Evolutionary conservation across 164 flowering plant genomes (phyloP), one percentile per base, ranked within the genome.

Genomic region (Nymphaea thermarum): DNA sequence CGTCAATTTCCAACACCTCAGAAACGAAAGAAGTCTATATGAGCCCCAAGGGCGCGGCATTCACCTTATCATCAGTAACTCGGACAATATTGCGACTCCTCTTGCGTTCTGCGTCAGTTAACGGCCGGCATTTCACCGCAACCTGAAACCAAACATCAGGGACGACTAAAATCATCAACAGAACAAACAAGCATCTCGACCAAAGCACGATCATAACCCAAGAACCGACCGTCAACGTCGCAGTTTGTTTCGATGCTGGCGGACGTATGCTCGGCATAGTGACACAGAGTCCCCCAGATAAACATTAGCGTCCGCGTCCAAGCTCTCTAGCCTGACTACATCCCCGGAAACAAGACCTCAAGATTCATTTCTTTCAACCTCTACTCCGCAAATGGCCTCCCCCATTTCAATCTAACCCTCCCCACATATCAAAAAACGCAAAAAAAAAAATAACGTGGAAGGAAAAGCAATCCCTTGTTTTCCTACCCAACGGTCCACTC

Each of bases 51-150:
- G 5, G 42, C 47, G 6, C 18, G 43, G 63, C 42, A 17, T 55
- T 43, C 42, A 91, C 98, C 94, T 89, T 84, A 55, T 76, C 79
- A 74, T 83, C 81, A 12, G 68, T 82, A 2, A 91, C 90, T 73
- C 86, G 74, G 66, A 91, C 85, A 67, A 91, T 91, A 59, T 85
- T 78, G n/a, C 88, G 85, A 14, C 81, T 78, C 65, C 71, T 72
- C 55, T 60, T 70, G 14, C 77, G 67, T 43, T 86, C 94, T 73
- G 70, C 77, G 75, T 61, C 79, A 36, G 82, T 75, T 60, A 84
- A 77, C 8, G 90, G 94, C 77, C 98, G 78, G 71, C 98, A 91
- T 82, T 88, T 91, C 16, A 91, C 88, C 36, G 89, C 91, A 71
- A 91, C 96, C 98, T 91, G 75, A 51, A 51, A 47, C 8, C 8